Evolutionary conservation across 495 filamentous ascomycete species (phyloP).

Genomic region (Trichocladium uniseriatum): DNA sequence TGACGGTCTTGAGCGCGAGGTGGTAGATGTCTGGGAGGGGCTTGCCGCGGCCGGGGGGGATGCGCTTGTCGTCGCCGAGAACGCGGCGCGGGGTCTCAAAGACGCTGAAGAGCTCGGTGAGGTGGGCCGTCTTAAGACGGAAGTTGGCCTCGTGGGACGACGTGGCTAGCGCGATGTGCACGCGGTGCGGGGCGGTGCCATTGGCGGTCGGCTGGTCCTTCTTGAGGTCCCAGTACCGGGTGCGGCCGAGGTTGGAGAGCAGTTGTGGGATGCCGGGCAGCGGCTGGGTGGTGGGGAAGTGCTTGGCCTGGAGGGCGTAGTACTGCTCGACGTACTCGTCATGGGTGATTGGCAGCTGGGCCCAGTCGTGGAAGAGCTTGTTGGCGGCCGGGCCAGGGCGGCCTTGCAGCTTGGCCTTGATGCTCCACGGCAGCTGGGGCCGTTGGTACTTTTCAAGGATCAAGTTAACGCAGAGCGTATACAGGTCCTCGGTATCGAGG

Average conservation of each 20-base stretch:
- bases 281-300: constrained; percentile 64
- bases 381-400: constrained; percentile 62
- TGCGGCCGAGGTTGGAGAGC: constrained; percentile 45
- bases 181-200: constrained; percentile 33
- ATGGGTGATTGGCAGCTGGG: constrained; percentile 65
- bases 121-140: constrained; percentile 67
- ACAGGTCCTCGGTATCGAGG: constrained; percentile 88
- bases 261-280: constrained; percentile 71
- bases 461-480: constrained; percentile 72
- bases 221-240: constrained; percentile 35
- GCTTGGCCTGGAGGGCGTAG: constrained; percentile 50
- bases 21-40: constrained; percentile 93
- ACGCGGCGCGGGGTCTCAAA: constrained; percentile 64
- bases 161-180: constrained; percentile 82
- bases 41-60: constrained; percentile 74
- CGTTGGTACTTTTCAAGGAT: constrained; percentile 66
- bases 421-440: constrained; percentile 71
- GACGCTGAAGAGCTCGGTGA: constrained; percentile 59
- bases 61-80: constrained; percentile 77
- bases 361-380: constrained; percentile 58
- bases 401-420: constrained; percentile 95
- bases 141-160: constrained; percentile 65
- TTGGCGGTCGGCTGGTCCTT: constrained; percentile 2
- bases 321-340: constrained; percentile 55
- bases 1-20: constrained; percentile 77